phyloP scores from a whole-genome alignment of 257 asterid species.

The Penstemon eatonii region DNA sequence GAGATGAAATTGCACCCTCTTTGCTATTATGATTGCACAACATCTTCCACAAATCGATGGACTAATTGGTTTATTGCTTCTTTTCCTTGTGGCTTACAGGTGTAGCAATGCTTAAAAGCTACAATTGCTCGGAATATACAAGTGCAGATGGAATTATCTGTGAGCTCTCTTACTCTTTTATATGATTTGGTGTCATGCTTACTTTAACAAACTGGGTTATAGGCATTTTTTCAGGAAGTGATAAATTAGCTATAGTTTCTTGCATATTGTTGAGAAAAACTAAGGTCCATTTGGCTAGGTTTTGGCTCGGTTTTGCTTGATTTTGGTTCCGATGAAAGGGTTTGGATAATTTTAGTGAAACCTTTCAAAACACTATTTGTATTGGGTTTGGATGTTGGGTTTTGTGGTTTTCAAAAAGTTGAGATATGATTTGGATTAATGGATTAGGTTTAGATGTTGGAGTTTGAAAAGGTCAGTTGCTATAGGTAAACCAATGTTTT shows the following conservation, averaged over 20 bases:
- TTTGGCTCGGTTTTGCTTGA: no score
- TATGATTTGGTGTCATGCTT: conserved; percentile 1
- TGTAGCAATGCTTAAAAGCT: conserved; percentile 31
- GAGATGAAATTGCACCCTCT: conserved; percentile 4
- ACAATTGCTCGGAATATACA: conserved; percentile 19
- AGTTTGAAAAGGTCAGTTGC: no score
- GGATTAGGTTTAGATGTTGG: no score
- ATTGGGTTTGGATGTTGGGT: no score
- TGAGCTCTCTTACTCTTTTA: conserved; percentile 42
- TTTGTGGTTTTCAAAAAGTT: no score
- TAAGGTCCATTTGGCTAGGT: no score
- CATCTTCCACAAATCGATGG: neutral
- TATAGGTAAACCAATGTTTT: no score
- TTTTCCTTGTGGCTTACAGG: conserved; percentile 35
- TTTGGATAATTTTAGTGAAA: no score
- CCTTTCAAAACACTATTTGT: no score
- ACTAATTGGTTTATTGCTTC: conserved; percentile 13
- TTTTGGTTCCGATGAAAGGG: no score
- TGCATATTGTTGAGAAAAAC: neutral
- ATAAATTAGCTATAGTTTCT: neutral
- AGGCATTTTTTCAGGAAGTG: neutral
- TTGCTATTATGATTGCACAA: neutral
- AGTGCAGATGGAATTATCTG: conserved; percentile 52
- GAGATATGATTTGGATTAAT: no score
- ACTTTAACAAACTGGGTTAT: neutral